Conservation (phyloP, 495 filamentous ascomycete species). For the Thozetella sp. region DNA sequence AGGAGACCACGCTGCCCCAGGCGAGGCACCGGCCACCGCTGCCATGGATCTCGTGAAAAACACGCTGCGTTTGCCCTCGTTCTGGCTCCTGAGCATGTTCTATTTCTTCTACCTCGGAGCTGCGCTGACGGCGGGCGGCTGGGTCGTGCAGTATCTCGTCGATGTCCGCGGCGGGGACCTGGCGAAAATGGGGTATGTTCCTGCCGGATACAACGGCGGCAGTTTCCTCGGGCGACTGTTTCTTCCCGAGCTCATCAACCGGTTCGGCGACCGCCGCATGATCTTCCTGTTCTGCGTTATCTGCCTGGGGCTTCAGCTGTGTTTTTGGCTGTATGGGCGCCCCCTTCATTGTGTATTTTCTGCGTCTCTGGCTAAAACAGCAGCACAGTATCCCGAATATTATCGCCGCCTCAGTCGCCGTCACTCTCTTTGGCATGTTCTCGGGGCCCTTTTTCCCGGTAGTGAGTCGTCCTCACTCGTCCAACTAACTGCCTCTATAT, state of each 20-base stretch:
- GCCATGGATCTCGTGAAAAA: conserved; percentile 25
- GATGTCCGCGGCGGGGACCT: conserved; percentile 64
- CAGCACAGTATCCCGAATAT: conserved; percentile 61
- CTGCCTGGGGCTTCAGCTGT: conserved; percentile 55
- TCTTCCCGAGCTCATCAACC: conserved; percentile 55
- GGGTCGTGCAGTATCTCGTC: conserved; percentile 67
- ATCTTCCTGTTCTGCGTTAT: conserved; percentile 51
- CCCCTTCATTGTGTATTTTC: conserved; percentile 4
- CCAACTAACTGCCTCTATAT: not conserved
- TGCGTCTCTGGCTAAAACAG: conserved; percentile 35
- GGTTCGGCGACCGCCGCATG: conserved; percentile 53
- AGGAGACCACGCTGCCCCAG: not conserved
- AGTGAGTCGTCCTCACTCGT: conserved; percentile 18
- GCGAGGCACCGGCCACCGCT: conserved; percentile 9
- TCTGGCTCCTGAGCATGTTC: conserved; percentile 52
- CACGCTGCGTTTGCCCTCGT: conserved; percentile 24
- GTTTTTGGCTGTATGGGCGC: conserved; percentile 54
- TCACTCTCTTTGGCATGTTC: conserved; percentile 74
- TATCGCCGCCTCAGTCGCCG: conserved; percentile 69
- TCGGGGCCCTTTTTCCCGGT: conserved; percentile 51
- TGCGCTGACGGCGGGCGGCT: conserved; percentile 45
- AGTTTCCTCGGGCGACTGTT: conserved; percentile 53
- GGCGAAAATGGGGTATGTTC: conserved; percentile 66
- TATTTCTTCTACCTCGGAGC: conserved; percentile 53
- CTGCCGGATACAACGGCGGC: conserved; percentile 68